Conservation (phyloP, 768 basidiomycete species). For the Russula brevipes region DNA sequence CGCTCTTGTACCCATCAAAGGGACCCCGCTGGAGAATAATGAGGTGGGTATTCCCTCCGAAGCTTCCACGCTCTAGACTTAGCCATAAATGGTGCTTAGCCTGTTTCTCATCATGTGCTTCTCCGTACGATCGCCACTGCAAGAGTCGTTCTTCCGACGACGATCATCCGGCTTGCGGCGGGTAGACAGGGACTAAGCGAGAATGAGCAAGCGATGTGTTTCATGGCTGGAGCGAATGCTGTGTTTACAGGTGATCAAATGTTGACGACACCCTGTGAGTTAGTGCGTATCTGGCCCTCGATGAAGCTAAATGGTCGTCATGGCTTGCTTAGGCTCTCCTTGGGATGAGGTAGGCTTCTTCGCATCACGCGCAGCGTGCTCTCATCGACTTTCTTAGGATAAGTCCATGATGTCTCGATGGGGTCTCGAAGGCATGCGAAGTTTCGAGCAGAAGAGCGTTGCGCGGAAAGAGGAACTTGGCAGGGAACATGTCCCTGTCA, state of each 20-base stretch:
- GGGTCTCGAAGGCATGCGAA: slow-evolving; percentile 88
- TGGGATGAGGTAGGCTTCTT: slow-evolving; percentile 75
- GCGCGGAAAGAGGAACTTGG: slow-evolving; percentile 47
- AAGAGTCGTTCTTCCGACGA: slow-evolving; percentile 82
- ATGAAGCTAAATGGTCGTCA: slow-evolving; percentile 10
- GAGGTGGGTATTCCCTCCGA: slow-evolving; percentile 46
- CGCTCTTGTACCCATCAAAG: slow-evolving; percentile 91
- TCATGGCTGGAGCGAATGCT: slow-evolving; percentile 98
- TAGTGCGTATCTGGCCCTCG: slow-evolving; percentile 1
- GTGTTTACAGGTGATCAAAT: slow-evolving; percentile 98
- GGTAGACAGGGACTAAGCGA: slow-evolving; percentile 86
- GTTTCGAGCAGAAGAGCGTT: slow-evolving; percentile 72
- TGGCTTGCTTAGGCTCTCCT: slow-evolving; percentile 57
- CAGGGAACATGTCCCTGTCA: background rate
- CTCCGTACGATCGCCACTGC: slow-evolving; percentile 94
- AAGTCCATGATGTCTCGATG: slow-evolving; percentile 90
- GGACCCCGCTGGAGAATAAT: slow-evolving; percentile 89
- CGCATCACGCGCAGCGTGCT: background rate
- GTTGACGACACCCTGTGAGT: slow-evolving; percentile 93
- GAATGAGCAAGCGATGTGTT: slow-evolving; percentile 94
- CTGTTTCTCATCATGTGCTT: slow-evolving; percentile 74
- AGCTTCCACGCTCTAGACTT: background rate
- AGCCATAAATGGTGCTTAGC: slow-evolving; percentile 41
- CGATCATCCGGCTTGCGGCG: slow-evolving; percentile 93
- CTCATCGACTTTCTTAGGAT: slow-evolving; percentile 46